Evolutionary conservation across 805 yeast genomes (phyloP), one percentile per base, ranked within the genome.

Genomic region (Zygosaccharomyces pseudorouxii): DNA sequence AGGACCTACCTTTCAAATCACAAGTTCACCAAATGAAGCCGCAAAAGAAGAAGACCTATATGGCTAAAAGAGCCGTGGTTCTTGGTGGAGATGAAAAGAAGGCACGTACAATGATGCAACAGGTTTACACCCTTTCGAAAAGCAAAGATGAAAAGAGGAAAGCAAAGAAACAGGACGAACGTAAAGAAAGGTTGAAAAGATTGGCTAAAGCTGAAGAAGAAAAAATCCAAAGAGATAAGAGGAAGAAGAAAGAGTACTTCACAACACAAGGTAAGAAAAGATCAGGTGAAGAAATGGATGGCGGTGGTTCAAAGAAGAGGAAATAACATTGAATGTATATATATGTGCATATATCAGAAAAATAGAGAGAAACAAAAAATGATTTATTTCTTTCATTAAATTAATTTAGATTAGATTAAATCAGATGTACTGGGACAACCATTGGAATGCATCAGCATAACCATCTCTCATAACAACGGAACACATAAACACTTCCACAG

Each of bases 391-490:
- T 25, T 25, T 5, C 28, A 10, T 25, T 25, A 25, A 25, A 25
- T 25, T 9, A 25, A 9, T 23, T 37, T 78, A 22, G 5, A 7
- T 22, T 22, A 7, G 23, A 22, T 22, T 22, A 22, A 22, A 22
- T n/a, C n/a, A 92, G 62, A 92, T 92, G 72, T 86, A 92, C 74
- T 93, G 96, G 53, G 97, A 89, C 65, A 93, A 81, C 98, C 97
- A 93, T 79, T 89, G 86, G 80, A 93, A 89, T 55, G 96, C 99
- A 62, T 93, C 98, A 52, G 96, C 95, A 71, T 93, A 93, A 62
- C 99, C 99, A 71, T 88, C 90, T 79, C 98, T 88, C 96, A 90
- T 86, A 48, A 90, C 97, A 56, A 93, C 96, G 23, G 97, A 89
- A 72, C 96, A 92, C 98, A 93, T 93, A 71, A 81, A 93, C 40